These are phyloP conservation scores for Lathyrus tuberosus DNA, from an alignment of 306 rosid species.

Conservation along the genomic window DNA sequence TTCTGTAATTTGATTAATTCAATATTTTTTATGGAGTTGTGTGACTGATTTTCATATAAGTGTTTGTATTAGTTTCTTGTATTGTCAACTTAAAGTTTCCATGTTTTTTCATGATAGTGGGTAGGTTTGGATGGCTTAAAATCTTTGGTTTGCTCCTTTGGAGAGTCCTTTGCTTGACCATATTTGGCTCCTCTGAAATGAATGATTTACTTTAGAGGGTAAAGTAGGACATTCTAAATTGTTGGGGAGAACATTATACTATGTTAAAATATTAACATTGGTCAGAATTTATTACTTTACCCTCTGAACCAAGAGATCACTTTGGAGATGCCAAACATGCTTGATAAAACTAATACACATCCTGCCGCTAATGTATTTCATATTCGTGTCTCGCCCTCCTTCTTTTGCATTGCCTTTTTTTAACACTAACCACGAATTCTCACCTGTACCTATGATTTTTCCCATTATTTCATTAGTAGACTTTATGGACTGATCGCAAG, in stretches of 20 bases:
- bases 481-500: slow-evolving; percentile 10
- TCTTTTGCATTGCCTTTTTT: not conserved
- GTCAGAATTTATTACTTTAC: not conserved
- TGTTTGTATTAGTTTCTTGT: slow-evolving; percentile 3
- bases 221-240: not conserved
- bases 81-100: slow-evolving; percentile 10
- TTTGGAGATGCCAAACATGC: not conserved
- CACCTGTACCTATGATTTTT: not conserved
- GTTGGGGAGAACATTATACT: not conserved
- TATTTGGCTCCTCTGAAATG: not conserved
- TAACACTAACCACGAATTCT: not conserved
- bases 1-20: not conserved
- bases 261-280: not conserved
- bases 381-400: slow-evolving; percentile 14
- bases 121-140: not conserved
- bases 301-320: not conserved
- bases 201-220: slow-evolving; percentile 5
- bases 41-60: not conserved
- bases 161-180: not conserved
- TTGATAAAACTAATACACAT: not conserved
- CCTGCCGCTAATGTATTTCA: slow-evolving; percentile 11
- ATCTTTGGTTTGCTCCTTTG: not conserved
- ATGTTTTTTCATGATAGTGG: slow-evolving; percentile 8
- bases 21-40: slow-evolving; percentile 3
- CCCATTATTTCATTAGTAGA: not conserved